Base-by-base conservation (phyloP, 805 yeast species). In the Scheffersomyces spartinae region DNA sequence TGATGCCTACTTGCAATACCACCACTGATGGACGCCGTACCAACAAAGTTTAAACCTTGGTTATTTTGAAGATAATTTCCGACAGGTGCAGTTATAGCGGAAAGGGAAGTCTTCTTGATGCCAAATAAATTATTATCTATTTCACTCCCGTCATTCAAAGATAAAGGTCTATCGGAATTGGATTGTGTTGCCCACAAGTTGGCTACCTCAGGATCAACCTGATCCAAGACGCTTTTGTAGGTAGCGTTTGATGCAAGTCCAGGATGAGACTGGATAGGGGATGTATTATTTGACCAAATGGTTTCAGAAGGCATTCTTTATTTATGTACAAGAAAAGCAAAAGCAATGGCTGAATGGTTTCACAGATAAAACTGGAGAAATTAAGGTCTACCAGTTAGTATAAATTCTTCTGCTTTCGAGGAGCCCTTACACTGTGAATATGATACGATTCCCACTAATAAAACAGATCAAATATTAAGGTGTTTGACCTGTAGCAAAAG, bases 11-110 rank as follows among this genome's bases (percentile, higher is more conserved):
- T 55, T 18, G 67, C 62, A 21, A 62, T 61, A 6, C 72, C 74
- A 10, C 73, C 75, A 27, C 72, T 63, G 18, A 74, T 68, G 2
- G 79, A 70, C 6, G 79, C 77, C 6, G 81, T 61, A 3, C 74
- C 76, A 37, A 73, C 67, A 21, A 55, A 21, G 30, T 55, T 61
- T 9, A 55, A 25, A 32, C 36, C 5, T 9, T 6, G 11, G 28
- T 27, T 22, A 37, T 40, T 16, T 35, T 37, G 17, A 38, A 29
- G 9, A 40, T 41, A 23, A 7, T 18, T 23, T 11, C 62, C 68
- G 6, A 54, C 55, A 1, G 67, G 66, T 0, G 64, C 63, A n/a
- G 64, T 58, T 20, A 61, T 52, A 7, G 64, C 65, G 3, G 70
- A 62, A 15, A 64, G 42, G 2, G 71, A 52, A 7, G 69, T 70